Evolutionary conservation across 2,329 filamentous ascomycete genomes (phyloP).

Genomic region (Ceratocystis destructans): DNA sequence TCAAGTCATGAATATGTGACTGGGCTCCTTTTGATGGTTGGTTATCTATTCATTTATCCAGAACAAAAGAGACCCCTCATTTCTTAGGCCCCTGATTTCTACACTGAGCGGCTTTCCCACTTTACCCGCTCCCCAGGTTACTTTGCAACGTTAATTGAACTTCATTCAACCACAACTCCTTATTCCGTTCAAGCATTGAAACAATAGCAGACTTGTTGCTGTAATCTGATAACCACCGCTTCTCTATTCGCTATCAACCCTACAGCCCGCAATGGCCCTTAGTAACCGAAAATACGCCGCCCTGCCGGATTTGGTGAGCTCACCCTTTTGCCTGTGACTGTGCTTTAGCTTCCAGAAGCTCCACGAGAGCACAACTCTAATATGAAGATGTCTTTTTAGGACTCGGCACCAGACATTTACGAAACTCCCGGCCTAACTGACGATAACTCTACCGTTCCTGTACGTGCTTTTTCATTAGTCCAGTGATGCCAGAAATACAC

Average conservation of each 20-base stretch:
- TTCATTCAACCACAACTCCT: not conserved
- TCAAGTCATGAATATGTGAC: not conserved
- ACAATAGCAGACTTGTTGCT: not conserved
- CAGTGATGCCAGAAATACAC: not conserved
- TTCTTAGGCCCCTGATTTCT: not conserved
- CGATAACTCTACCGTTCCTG: conserved; percentile 72
- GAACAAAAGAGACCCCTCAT: not conserved
- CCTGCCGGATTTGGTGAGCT: conserved; percentile 58
- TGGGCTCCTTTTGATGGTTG: not conserved
- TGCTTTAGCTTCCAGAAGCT: conserved; percentile 12
- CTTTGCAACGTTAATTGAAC: not conserved
- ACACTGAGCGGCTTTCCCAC: not conserved
- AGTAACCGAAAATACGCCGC: conserved; percentile 73
- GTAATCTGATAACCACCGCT: not conserved
- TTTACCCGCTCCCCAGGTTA: not conserved
- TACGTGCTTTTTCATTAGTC: conserved; percentile 30
- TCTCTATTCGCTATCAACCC: not conserved
- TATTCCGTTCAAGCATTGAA: not conserved
- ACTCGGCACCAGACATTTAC: conserved; percentile 88
- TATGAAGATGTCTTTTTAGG: conserved; percentile 36
- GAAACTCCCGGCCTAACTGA: conserved; percentile 89
- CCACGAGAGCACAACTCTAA: conserved; percentile 20
- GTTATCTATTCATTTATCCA: not conserved
- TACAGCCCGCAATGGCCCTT: conserved; percentile 44
- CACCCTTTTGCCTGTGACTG: conserved; percentile 16